Evolutionary conservation across 2,329 filamentous ascomycete genomes (phyloP), one percentile per base, ranked within the genome.

Genomic region (Scortechinia acanthostroma): DNA sequence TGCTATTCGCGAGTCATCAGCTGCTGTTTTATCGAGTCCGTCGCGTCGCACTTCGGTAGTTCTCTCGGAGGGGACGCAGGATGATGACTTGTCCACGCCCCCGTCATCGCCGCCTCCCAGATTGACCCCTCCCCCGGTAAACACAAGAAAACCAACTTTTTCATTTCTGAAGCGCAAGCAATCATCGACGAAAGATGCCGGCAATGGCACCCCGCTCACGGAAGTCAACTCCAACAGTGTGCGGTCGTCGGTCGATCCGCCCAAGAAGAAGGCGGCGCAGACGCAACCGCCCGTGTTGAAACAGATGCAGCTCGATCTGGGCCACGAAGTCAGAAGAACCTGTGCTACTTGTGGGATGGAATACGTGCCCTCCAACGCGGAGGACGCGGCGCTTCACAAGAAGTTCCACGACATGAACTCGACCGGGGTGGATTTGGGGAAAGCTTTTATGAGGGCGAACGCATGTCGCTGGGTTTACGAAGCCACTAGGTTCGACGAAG

Each of bases 301-400:
- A 43, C 79, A 83, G 55, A 78, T 78, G 66, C 75, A 79, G 52
- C 70, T 83, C 48, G 76, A 79, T 52, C 63, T 83, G 13, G 78
- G 76, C 2, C 64, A 68, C 30, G 69, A 75, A 35, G 62, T 73
- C 30, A 69, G 74, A 42, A 75, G 74, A 51, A 76, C 71, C 10
- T 86, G 81, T 59, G 64, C 66, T 28, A 66, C 64, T 2, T 86
- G 81, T 52, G 76, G 77, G 1, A 86, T 86, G 81, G 76, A 81
- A 45, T 86, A 84, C 52, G 70, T 79, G 23, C 74, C 78, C 3
- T 82, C 79, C 0, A 74, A 75, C 43, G 60, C 66, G 4, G 78
- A 83, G 53, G 81, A 86, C 52, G 65, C 69, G n/a, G 71, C 70
- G 4, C 55, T 85, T 45, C 81, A 86, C 55, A 74, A 74, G 51